phyloP scores from a whole-genome alignment of 1,284 basidiomycete genomes.

The Sporisorium sorghi region DNA sequence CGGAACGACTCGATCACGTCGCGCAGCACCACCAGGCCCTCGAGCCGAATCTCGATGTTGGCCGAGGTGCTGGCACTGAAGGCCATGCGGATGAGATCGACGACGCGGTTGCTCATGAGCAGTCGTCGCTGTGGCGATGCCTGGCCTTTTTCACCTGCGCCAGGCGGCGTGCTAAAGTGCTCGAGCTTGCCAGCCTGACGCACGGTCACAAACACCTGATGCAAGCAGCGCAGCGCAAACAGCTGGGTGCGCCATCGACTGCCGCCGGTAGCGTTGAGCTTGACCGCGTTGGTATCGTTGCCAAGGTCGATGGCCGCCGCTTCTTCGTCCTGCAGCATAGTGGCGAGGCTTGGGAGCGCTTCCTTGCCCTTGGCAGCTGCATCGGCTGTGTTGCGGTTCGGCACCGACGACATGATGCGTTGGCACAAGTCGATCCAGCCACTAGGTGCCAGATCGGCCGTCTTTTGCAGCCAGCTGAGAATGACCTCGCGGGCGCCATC shows the following conservation, averaged over 20 bases:
- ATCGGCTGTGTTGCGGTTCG: slow-evolving; percentile 11
- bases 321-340: slow-evolving; percentile 80
- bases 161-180: slow-evolving; percentile 74
- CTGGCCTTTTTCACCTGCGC: slow-evolving; percentile 74
- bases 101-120: slow-evolving; percentile 82
- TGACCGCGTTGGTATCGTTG: slow-evolving; percentile 32
- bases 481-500: slow-evolving; percentile 94
- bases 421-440: slow-evolving; percentile 99
- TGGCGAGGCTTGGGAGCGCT: slow-evolving; percentile 34
- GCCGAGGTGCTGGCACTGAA: slow-evolving; percentile 96
- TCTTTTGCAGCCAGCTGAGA: slow-evolving; percentile 93
- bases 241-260: slow-evolving; percentile 92
- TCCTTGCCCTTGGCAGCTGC: slow-evolving; percentile 27
- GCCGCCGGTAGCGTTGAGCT: slow-evolving; percentile 40
- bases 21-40: slow-evolving; percentile 86
- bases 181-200: slow-evolving; percentile 74
- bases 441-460: slow-evolving; percentile 88
- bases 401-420: slow-evolving; percentile 79
- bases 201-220: slow-evolving; percentile 85
- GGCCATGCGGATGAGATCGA: slow-evolving; percentile 95
- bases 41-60: slow-evolving; percentile 93
- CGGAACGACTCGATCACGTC: slow-evolving; percentile 96
- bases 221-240: slow-evolving; percentile 91
- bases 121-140: slow-evolving; percentile 68
- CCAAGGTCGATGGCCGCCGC: slow-evolving; percentile 78